phyloP scores from a whole-genome alignment of 1,284 basidiomycete genomes.

The Fomitopsis pinicola region DNA sequence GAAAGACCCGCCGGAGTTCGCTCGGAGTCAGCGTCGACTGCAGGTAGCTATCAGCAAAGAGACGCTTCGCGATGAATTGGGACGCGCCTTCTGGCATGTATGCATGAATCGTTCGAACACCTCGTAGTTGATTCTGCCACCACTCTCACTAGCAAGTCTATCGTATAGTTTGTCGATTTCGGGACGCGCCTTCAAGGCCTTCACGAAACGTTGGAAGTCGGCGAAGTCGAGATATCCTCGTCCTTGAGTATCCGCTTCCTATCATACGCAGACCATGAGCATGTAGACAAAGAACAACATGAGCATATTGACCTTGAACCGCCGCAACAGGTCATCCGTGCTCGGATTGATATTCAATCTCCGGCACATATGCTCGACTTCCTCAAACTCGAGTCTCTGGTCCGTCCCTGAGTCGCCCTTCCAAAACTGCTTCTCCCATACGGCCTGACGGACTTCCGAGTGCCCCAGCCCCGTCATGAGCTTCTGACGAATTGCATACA shows the following conservation, averaged over 20 bases:
- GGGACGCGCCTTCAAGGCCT: slow-evolving; percentile 76
- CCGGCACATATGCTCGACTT: slow-evolving; percentile 73
- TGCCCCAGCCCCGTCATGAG: slow-evolving; percentile 68
- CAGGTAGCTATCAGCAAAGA: neutral
- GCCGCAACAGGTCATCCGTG: slow-evolving; percentile 52
- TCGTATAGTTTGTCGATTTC: slow-evolving; percentile 75
- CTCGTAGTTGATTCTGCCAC: slow-evolving; percentile 45
- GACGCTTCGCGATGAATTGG: neutral
- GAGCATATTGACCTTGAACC: slow-evolving; percentile 57
- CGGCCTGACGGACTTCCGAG: slow-evolving; percentile 58
- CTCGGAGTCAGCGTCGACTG: slow-evolving; percentile 44
- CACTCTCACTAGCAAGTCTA: slow-evolving; percentile 38
- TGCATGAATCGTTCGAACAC: slow-evolving; percentile 68
- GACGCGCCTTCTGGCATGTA: slow-evolving; percentile 56
- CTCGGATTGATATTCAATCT: slow-evolving; percentile 72
- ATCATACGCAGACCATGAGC: slow-evolving; percentile 4
- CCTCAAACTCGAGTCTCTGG: slow-evolving; percentile 66
- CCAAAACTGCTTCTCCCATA: slow-evolving; percentile 87
- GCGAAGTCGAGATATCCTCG: slow-evolving; percentile 75
- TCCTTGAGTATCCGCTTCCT: slow-evolving; percentile 70
- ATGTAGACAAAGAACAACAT: neutral
- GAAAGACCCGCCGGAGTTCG: slow-evolving; percentile 53
- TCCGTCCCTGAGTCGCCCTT: slow-evolving; percentile 50
- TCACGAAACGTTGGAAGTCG: slow-evolving; percentile 85
- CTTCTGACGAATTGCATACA: slow-evolving; percentile 59